These are phyloP conservation scores for Durotheca rogersii DNA, from an alignment of 495 filamentous ascomycete genomes.

Conservation along the genomic window DNA sequence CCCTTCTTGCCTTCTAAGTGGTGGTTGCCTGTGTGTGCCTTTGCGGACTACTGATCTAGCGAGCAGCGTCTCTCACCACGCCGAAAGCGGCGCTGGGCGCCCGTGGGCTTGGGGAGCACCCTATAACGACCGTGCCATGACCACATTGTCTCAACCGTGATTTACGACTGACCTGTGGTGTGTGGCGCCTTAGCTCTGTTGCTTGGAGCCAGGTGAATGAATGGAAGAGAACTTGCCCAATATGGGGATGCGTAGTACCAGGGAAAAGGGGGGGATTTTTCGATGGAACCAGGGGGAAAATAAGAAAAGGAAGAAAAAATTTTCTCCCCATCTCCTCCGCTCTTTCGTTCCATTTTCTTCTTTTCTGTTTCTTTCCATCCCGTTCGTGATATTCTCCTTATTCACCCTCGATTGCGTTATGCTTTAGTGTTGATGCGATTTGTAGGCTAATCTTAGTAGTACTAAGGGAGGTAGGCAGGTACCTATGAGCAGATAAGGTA, in stretches of 20 bases:
- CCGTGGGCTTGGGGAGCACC: conserved; percentile 14
- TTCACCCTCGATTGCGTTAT: conserved; percentile 9
- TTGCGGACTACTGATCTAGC: too few species aligned
- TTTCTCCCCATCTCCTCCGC: background rate
- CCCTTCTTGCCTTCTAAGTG: conserved; percentile 27
- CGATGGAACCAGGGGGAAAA: background rate
- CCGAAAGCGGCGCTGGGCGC: conserved; percentile 31
- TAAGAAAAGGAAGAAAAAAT: conserved; percentile 1
- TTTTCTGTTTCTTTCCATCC: background rate
- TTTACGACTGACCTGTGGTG: conserved; percentile 32
- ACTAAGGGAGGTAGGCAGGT: too few species aligned
- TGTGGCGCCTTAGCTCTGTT: conserved; percentile 27
- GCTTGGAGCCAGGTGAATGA: conserved; percentile 14
- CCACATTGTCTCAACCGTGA: conserved; percentile 28
- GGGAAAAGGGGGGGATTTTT: conserved; percentile 1
- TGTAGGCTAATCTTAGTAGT: conserved; percentile 11
- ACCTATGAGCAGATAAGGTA: too few species aligned
- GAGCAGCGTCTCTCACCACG: conserved; percentile 18
- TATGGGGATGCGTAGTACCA: conserved; percentile 7
- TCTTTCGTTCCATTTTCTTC: conserved; percentile 8
- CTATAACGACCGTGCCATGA: too few species aligned
- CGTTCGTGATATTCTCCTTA: background rate
- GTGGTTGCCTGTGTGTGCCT: conserved; percentile 29
- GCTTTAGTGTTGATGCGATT: conserved; percentile 16
- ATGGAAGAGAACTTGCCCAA: conserved; percentile 10